Conservation (phyloP, 129 eudicot species). For the Sambucus nigra region DNA sequence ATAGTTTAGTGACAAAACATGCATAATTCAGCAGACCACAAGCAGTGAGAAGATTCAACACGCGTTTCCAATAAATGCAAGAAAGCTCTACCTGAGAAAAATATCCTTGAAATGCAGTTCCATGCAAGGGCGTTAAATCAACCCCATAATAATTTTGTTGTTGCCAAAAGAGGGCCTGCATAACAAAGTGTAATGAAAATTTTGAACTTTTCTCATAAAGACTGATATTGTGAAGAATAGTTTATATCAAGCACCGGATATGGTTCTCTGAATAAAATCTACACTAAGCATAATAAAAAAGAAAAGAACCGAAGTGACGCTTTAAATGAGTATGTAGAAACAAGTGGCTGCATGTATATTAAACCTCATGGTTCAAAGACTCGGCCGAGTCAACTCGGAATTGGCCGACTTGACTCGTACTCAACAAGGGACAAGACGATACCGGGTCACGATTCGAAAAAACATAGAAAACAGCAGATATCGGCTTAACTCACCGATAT, state of each 20-base stretch:
- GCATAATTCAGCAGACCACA: neutral
- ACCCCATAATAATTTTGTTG: conserved; percentile 95
- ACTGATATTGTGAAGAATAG: neutral
- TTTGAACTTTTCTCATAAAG: neutral
- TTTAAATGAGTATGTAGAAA: neutral
- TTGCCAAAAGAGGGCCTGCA: conserved; percentile 96
- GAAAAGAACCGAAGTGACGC: neutral
- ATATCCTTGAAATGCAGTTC: conserved; percentile 90
- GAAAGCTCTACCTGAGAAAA: conserved; percentile 71
- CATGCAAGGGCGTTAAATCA: conserved; percentile 91
- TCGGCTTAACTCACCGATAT: no score
- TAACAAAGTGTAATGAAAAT: conserved; percentile 8
- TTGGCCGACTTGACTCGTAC: no score
- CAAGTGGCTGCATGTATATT: neutral
- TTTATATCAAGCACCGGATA: neutral
- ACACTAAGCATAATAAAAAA: neutral
- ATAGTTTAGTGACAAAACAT: neutral
- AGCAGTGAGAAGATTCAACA: neutral
- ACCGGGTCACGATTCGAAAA: no score
- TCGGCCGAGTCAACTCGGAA: no score
- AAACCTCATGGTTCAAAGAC: no score
- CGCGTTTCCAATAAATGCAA: neutral
- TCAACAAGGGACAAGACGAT: no score
- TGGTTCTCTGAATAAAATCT: neutral
- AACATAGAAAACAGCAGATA: no score